A percentile compares a stretch with the other conserved stretches of the same genome.
Conservation (phyloP, 441 rosid genomes). For the Metrosideros polymorpha region DNA sequence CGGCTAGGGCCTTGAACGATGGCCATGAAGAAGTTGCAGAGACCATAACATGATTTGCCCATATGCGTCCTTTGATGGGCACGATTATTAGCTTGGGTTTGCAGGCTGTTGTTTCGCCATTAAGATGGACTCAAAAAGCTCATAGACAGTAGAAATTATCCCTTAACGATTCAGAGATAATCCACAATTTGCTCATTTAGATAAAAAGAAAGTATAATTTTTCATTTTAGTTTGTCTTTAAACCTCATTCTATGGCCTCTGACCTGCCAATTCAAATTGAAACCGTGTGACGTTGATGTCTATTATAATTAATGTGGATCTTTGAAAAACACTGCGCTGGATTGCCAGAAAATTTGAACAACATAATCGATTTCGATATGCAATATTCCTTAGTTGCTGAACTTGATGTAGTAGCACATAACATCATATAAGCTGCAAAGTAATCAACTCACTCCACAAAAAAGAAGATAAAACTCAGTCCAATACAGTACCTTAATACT, state of each 20-base stretch:
- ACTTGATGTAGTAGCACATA: background rate
- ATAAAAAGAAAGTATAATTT: background rate
- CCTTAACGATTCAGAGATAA: background rate
- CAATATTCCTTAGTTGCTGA: background rate
- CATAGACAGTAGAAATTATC: background rate
- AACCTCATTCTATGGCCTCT: background rate
- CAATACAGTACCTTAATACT: background rate
- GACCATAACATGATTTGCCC: background rate
- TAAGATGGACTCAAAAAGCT: background rate
- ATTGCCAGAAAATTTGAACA: background rate
- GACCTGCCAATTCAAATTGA: background rate
- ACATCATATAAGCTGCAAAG: background rate
- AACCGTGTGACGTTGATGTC: background rate
- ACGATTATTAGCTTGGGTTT: background rate
- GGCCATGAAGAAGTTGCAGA: background rate
- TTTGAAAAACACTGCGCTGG: background rate
- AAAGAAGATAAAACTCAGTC: background rate
- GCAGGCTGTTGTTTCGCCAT: background rate
- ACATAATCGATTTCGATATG: background rate
- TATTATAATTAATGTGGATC: background rate
- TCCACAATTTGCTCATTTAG: background rate
- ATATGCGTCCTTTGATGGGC: background rate
- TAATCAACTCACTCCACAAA: background rate
- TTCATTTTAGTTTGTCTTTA: background rate
- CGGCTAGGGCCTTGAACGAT: background rate